phyloP scores from a whole-genome alignment of 805 yeast species.

The Candida sithepensis region DNA sequence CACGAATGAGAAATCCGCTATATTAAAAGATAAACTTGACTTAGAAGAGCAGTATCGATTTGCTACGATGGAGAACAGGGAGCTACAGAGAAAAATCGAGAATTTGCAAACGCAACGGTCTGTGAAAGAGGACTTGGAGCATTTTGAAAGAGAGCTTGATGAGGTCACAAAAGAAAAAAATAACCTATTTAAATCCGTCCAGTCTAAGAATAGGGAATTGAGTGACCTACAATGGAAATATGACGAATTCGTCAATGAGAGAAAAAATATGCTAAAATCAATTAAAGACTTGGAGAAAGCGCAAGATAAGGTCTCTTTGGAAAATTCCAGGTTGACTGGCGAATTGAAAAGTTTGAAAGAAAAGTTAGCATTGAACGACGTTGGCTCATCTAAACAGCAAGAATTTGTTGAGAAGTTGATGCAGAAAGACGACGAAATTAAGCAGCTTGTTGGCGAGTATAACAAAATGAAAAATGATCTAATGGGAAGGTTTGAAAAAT shows the following conservation, averaged over 20 bases:
- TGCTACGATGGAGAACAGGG: constrained; percentile 36
- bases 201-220: constrained; percentile 12
- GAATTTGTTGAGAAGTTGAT: constrained; percentile 5
- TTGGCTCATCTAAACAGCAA: constrained; percentile 4
- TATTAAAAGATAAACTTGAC: constrained; percentile 33
- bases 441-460: constrained; percentile 24
- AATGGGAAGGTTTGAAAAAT: constrained; percentile 22
- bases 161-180: constrained; percentile 12
- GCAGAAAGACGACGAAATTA: constrained; percentile 18
- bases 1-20: constrained; percentile 35
- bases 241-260: constrained; percentile 13
- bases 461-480: constrained; percentile 32
- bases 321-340: constrained; percentile 18
- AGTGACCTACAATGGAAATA: constrained; percentile 13
- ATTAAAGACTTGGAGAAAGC: constrained; percentile 18
- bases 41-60: constrained; percentile 38
- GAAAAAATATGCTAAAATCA: constrained; percentile 12
- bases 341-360: constrained; percentile 18
- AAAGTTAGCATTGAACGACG: not conserved
- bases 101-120: constrained; percentile 26
- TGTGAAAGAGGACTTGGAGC: not conserved
- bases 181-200: constrained; percentile 9
- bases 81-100: constrained; percentile 23
- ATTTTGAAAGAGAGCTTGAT: constrained; percentile 14
- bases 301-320: constrained; percentile 17